Evolutionary conservation across 495 filamentous ascomycete species (phyloP), one percentile per base, ranked within the genome.

Genomic region (Penicillium verhagenii): DNA sequence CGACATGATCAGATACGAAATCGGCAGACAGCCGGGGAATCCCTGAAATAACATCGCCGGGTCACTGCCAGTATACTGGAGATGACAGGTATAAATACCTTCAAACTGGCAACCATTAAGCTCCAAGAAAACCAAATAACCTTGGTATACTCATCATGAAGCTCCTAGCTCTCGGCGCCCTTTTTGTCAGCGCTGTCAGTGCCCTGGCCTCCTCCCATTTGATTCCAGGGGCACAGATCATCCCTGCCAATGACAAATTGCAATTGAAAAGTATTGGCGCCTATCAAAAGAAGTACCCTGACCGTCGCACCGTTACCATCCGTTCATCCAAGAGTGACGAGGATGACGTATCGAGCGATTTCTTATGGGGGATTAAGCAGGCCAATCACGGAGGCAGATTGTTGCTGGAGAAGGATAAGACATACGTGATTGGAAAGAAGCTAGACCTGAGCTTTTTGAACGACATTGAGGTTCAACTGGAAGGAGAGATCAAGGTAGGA

Each of bases 331-430:
- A 54, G 31, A 76, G 73, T 50, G 79, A 81, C 44, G 73, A 65
- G 0, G 81, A 84, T 25, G 81, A 84, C 64, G 60, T 84, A 26
- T 74, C 80, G 3, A 62, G 62, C 6, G 79, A 83, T 25, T 82
- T 84, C 66, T 67, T 79, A 18, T 64, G 68, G 55, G 81, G 73
- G 6, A 69, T 84, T 14, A 68, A 76, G 45, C 68, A 70, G 33
- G 81, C 82, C 14, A 84, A 84, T 57, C 62, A 77, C 29, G 82
- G 81, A 11, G 82, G 82, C 14, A 69, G 74, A 20, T 58, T 84
- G 16, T 59, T 77, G 13, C 66, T 84, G 4, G 64, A 81, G 51
- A 75, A 78, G 56, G 74, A 73, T 4, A 60, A 81, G 61, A 76
- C 63, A 5, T 84, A 80, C 61, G 67, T 85, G 4, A 77, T 85